Conservation (phyloP, 2,329 filamentous ascomycete genomes). For the Arthroderma sp. region DNA sequence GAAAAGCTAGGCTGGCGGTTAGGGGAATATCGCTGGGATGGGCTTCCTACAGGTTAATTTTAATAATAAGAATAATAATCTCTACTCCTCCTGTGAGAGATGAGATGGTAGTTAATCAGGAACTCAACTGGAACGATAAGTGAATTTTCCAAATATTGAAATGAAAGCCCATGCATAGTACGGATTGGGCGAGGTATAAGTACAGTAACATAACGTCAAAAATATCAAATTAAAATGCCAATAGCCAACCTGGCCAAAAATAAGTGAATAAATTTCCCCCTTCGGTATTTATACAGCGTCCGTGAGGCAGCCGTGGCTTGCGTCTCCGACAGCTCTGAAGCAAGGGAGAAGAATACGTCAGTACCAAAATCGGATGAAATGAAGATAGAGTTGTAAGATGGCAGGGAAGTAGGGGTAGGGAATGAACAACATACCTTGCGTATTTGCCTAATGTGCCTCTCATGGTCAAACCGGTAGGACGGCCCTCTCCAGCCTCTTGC, state of each 20-base stretch:
- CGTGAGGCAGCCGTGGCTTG: slow-evolving; percentile 37
- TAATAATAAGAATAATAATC: no score
- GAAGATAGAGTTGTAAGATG: not conserved
- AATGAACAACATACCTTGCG: slow-evolving; percentile 30
- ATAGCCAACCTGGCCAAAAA: not conserved
- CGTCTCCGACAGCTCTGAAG: slow-evolving; percentile 29
- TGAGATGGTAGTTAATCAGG: no score
- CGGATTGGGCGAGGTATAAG: not conserved
- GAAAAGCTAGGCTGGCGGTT: no score
- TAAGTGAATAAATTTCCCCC: not conserved
- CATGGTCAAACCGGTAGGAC: slow-evolving; percentile 42
- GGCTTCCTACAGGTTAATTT: no score
- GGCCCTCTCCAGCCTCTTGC: slow-evolving; percentile 25
- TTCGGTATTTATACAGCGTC: slow-evolving; percentile 22
- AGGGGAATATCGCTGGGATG: no score
- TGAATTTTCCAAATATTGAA: no score
- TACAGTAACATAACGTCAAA: not conserved
- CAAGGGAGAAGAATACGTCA: slow-evolving; percentile 1
- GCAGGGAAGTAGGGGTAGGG: not conserved
- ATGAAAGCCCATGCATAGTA: no score
- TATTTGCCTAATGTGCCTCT: slow-evolving; percentile 61
- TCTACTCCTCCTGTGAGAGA: no score
- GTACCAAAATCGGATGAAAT: not conserved
- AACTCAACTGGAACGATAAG: no score
- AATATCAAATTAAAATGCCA: not conserved